Conservation (phyloP, 2,329 filamentous ascomycete genomes). For the Fusarium miscanthi region DNA sequence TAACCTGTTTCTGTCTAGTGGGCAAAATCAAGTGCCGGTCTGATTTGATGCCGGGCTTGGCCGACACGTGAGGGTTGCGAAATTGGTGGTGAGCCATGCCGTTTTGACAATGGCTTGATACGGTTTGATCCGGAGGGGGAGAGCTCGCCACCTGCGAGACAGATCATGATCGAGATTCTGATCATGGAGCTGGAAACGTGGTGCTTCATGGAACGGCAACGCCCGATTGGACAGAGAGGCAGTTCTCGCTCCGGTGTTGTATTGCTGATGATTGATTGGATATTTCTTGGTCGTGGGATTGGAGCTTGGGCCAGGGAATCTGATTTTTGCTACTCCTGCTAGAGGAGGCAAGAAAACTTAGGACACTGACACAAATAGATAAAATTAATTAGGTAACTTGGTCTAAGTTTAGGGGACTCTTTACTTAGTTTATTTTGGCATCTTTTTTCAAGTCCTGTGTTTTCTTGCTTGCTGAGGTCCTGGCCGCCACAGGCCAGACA, state of each 20-base stretch:
- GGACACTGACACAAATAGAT: too few relatives aligned
- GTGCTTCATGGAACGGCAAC: not conserved
- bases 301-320: not conserved
- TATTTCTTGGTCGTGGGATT: not conserved
- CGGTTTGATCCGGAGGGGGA: not conserved
- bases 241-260: not conserved
- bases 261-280: not conserved
- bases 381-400: too few relatives aligned
- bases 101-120: not conserved
- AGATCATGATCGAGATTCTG: not conserved
- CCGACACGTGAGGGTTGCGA: conserved; percentile 24
- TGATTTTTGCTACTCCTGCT: fast-evolving
- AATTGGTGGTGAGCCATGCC: not conserved
- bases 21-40: not conserved
- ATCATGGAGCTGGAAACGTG: not conserved
- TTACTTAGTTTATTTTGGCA: too few relatives aligned
- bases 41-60: conserved; percentile 9
- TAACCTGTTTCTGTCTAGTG: not conserved
- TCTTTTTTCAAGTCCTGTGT: too few relatives aligned
- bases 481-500: not conserved
- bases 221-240: not conserved
- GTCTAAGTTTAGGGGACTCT: too few relatives aligned
- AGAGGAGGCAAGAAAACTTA: too few relatives aligned
- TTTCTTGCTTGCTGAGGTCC: too few relatives aligned
- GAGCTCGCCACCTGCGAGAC: not conserved